These are phyloP conservation scores for Barnettozyma botsteinii DNA, from an alignment of 805 yeast species.

Conservation along the genomic window DNA sequence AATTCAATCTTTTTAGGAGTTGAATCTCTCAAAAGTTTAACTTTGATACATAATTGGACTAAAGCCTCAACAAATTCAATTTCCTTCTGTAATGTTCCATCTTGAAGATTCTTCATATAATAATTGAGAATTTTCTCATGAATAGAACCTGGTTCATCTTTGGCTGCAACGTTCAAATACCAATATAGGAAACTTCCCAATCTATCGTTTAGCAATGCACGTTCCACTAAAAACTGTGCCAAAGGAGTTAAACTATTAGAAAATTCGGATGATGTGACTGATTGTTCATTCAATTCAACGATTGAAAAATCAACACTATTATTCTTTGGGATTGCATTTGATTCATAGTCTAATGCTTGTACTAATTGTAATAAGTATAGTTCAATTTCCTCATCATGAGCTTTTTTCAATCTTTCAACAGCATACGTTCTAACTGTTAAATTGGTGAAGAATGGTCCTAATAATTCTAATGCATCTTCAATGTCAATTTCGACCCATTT, in stretches of 20 bases:
- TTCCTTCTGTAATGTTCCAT: constrained; percentile 44
- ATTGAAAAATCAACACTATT: constrained; percentile 33
- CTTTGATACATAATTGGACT: constrained; percentile 55
- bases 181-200: constrained; percentile 85
- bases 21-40: constrained; percentile 66
- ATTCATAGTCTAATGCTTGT: constrained; percentile 83
- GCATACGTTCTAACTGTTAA: constrained; percentile 79
- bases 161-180: constrained; percentile 85
- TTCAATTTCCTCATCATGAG: constrained; percentile 74
- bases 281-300: constrained; percentile 28
- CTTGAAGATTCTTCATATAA: constrained; percentile 33
- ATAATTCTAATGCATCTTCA: constrained; percentile 79
- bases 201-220: constrained; percentile 57
- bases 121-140: constrained; percentile 43
- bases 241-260: constrained; percentile 45
- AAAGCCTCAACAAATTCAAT: constrained; percentile 62
- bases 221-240: constrained; percentile 67
- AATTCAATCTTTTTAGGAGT: constrained; percentile 71
- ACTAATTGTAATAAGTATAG: constrained; percentile 84
- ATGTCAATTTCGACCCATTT: constrained; percentile 72
- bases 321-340: constrained; percentile 7
- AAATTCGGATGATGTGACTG: constrained; percentile 21
- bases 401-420: constrained; percentile 71
- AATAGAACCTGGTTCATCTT: constrained; percentile 48
- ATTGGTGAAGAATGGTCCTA: constrained; percentile 73